These are phyloP conservation scores for Alternaria novae-zelandiae DNA, from an alignment of 2,329 filamentous ascomycete genomes.

Conservation along the genomic window DNA sequence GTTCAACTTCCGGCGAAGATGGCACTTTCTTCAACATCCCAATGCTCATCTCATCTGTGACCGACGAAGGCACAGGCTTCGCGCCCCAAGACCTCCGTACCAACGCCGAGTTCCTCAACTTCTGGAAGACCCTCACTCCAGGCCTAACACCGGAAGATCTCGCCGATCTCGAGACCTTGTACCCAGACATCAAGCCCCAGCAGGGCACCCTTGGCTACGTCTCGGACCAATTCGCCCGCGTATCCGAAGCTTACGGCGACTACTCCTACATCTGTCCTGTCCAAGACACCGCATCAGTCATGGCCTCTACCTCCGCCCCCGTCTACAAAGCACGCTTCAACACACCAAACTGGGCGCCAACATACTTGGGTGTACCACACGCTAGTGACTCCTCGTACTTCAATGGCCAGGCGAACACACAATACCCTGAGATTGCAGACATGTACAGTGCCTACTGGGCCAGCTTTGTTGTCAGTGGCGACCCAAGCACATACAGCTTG, in stretches of 20 bases:
- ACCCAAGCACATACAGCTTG: conserved; percentile 40
- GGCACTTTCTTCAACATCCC: conserved; percentile 46
- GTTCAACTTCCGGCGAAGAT: conserved; percentile 47
- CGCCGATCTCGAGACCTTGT: conserved; percentile 35
- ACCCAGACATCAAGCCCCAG: conserved; percentile 31
- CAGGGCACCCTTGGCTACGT: conserved; percentile 44
- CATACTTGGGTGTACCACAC: conserved; percentile 42
- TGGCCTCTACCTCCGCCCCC: conserved; percentile 28
- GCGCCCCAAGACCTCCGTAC: conserved; percentile 42
- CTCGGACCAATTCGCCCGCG: conserved; percentile 53
- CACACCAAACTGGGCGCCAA: conserved; percentile 36
- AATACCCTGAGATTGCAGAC: conserved; percentile 39
- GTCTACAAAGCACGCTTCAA: conserved; percentile 48
- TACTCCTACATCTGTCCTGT: conserved; percentile 47
- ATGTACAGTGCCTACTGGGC: conserved; percentile 46
- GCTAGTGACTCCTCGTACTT: conserved; percentile 41
- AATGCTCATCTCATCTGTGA: conserved; percentile 44
- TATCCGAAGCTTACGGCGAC: conserved; percentile 51
- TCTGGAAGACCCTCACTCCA: conserved; percentile 38
- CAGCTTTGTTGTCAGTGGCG: conserved; percentile 44
- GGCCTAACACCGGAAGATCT: conserved; percentile 39
- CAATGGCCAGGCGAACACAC: conserved; percentile 33
- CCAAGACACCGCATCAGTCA: conserved; percentile 37
- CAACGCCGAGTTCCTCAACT: conserved; percentile 45
- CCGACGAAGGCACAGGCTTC: conserved; percentile 45